Conservation (phyloP, 192 early-diverging fungal genomes). For the Podila epigama region DNA sequence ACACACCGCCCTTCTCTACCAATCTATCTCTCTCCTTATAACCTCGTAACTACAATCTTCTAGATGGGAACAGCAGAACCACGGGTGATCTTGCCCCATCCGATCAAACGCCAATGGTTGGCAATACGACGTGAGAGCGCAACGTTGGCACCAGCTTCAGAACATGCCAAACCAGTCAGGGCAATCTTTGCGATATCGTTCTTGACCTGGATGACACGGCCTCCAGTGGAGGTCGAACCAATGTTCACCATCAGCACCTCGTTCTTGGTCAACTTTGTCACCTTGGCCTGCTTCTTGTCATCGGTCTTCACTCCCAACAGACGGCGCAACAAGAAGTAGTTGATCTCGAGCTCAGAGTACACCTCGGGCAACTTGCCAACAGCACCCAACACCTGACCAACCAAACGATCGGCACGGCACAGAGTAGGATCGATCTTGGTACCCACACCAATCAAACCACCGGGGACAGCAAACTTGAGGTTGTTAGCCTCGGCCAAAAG, state of each 20-base stretch:
- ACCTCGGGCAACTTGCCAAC: slow-evolving; percentile 93
- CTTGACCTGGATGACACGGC: slow-evolving; percentile 93
- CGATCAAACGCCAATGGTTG: slow-evolving; percentile 98
- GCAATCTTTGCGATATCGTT: slow-evolving; percentile 94
- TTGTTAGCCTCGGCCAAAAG: slow-evolving; percentile 90
- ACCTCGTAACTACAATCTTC: not conserved
- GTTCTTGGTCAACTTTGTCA: slow-evolving; percentile 88
- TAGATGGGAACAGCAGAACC: slow-evolving; percentile 71
- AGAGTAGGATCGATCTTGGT: slow-evolving; percentile 95
- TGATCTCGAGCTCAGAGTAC: slow-evolving; percentile 95
- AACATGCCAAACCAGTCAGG: slow-evolving; percentile 91
- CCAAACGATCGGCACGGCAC: slow-evolving; percentile 94
- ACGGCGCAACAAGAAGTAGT: slow-evolving; percentile 95
- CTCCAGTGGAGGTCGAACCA: slow-evolving; percentile 93
- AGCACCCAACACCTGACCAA: slow-evolving; percentile 93
- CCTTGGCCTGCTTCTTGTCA: slow-evolving; percentile 98
- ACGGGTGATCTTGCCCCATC: slow-evolving; percentile 96
- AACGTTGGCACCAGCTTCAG: slow-evolving; percentile 95
- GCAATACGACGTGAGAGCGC: slow-evolving; percentile 95
- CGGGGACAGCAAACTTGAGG: slow-evolving; percentile 98
- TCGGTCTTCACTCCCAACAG: slow-evolving; percentile 97
- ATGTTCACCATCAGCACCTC: slow-evolving; percentile 97
- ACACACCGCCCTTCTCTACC: not conserved
- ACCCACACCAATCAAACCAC: slow-evolving; percentile 97
- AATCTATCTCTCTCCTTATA: not conserved